Conservation (phyloP, 345 rosid genomes). For the Dimocarpus longan region DNA sequence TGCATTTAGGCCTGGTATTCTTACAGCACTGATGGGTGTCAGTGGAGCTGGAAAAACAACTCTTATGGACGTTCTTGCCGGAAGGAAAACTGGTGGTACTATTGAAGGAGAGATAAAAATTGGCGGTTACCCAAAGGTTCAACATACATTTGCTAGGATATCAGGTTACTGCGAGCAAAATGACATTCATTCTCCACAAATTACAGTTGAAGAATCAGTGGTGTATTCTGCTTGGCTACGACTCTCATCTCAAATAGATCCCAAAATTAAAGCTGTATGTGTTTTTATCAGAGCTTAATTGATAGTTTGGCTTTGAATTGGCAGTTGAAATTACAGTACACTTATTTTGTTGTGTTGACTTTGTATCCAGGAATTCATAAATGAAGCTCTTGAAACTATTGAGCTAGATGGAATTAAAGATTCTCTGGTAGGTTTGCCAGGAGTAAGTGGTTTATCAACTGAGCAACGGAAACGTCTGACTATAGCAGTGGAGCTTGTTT, state of each 20-base stretch:
- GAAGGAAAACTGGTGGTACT: conserved; percentile 43
- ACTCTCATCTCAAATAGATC: conserved; percentile 11
- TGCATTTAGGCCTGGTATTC: conserved; percentile 44
- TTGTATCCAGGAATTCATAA: conserved; percentile 34
- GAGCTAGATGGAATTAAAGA: conserved; percentile 51
- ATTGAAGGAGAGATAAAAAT: conserved; percentile 40
- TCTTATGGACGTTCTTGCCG: conserved; percentile 44
- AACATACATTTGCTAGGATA: conserved; percentile 17
- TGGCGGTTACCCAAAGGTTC: conserved; percentile 40
- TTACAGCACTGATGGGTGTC: conserved; percentile 48
- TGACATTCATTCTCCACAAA: conserved; percentile 22
- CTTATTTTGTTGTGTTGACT: neutral
- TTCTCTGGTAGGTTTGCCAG: conserved; percentile 47
- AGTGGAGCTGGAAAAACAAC: conserved; percentile 53
- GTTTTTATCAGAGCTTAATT: too few relatives aligned
- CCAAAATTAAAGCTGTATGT: conserved; percentile 6
- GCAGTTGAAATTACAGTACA: neutral
- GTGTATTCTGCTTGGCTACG: conserved; percentile 28
- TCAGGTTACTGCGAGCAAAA: conserved; percentile 24
- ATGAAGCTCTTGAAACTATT: conserved; percentile 46
- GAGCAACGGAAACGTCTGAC: conserved; percentile 58
- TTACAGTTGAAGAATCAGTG: conserved; percentile 23
- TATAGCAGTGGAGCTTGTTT: conserved; percentile 55
- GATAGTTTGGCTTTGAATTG: too few relatives aligned
- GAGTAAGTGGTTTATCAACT: conserved; percentile 45